Evolutionary conservation across 2,329 filamentous ascomycete genomes (phyloP).

Genomic region (Aspergillus texensis): DNA sequence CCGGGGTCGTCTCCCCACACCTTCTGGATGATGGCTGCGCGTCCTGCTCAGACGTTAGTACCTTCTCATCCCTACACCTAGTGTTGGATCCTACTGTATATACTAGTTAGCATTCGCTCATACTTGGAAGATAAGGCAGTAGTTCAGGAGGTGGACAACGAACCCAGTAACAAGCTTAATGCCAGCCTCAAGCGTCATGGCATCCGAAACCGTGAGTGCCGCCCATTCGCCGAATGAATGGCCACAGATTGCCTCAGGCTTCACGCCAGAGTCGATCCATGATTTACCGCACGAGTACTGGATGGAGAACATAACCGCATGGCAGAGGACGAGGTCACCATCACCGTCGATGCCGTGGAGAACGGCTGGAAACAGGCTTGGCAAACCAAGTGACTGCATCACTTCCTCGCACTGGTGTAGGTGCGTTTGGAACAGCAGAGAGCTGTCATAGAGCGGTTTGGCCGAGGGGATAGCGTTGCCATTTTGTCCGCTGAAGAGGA

Average conservation of each 20-base stretch:
- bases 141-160: too few species aligned
- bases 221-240: slow-evolving; percentile 45
- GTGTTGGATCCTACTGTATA: too few species aligned
- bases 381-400: slow-evolving; percentile 27
- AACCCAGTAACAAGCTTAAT: slow-evolving; percentile 28
- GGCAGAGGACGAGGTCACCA: slow-evolving; percentile 32
- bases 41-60: not conserved
- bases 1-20: slow-evolving; percentile 38
- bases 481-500: slow-evolving; percentile 45
- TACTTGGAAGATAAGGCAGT: too few species aligned
- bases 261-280: slow-evolving; percentile 44
- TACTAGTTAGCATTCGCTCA: fast-evolving
- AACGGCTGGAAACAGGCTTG: slow-evolving; percentile 35
- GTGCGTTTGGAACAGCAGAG: slow-evolving; percentile 31
- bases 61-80: too few species aligned
- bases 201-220: slow-evolving; percentile 36
- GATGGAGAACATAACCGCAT: slow-evolving; percentile 39
- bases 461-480: slow-evolving; percentile 22
- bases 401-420: slow-evolving; percentile 26
- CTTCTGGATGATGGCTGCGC: slow-evolving; percentile 34
- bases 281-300: slow-evolving; percentile 41
- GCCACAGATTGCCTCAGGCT: slow-evolving; percentile 37
- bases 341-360: slow-evolving; percentile 25
- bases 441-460: slow-evolving; percentile 27
- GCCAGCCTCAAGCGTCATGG: slow-evolving; percentile 33